Conservation (phyloP, 1,284 basidiomycete species). For the Cyathus olla region DNA sequence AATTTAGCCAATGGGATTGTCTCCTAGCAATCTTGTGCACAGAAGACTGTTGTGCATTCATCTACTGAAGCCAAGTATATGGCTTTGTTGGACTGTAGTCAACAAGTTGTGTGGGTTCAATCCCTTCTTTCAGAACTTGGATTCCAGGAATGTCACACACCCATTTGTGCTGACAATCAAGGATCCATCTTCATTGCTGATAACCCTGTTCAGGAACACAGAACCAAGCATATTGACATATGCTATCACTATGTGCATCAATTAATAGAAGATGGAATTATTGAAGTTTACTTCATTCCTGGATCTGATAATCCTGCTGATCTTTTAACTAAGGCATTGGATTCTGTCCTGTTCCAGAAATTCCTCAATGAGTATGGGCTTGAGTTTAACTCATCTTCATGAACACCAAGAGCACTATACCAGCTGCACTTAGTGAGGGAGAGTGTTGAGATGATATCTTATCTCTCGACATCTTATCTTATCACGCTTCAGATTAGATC, state of each 20-base stretch:
- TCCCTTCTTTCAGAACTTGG: conserved; percentile 30
- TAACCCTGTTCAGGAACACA: conserved; percentile 35
- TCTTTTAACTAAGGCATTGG: too few relatives aligned
- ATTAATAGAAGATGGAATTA: background rate
- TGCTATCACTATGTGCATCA: conserved; percentile 48
- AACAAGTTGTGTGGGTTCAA: conserved; percentile 32
- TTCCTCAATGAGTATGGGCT: too few relatives aligned
- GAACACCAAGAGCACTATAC: too few relatives aligned
- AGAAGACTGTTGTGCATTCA: conserved; percentile 37
- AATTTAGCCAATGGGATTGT: conserved; percentile 22
- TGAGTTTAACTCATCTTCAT: too few relatives aligned
- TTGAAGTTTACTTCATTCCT: too few relatives aligned
- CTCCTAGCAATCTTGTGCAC: conserved; percentile 33
- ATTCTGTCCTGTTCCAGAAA: too few relatives aligned
- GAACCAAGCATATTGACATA: conserved; percentile 55
- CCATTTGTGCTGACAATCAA: too few relatives aligned
- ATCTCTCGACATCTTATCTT: too few relatives aligned
- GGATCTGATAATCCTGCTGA: too few relatives aligned
- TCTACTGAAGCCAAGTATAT: conserved; percentile 47
- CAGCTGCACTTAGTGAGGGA: too few relatives aligned
- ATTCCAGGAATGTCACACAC: conserved; percentile 1
- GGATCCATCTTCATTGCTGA: conserved; percentile 40
- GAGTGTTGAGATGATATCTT: too few relatives aligned
- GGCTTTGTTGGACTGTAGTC: conserved; percentile 27
- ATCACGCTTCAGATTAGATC: too few relatives aligned